Evolutionary conservation across 345 rosid genomes (phyloP), one percentile per base, ranked within the genome.

Genomic region (Excoecaria cochinchinensis): DNA sequence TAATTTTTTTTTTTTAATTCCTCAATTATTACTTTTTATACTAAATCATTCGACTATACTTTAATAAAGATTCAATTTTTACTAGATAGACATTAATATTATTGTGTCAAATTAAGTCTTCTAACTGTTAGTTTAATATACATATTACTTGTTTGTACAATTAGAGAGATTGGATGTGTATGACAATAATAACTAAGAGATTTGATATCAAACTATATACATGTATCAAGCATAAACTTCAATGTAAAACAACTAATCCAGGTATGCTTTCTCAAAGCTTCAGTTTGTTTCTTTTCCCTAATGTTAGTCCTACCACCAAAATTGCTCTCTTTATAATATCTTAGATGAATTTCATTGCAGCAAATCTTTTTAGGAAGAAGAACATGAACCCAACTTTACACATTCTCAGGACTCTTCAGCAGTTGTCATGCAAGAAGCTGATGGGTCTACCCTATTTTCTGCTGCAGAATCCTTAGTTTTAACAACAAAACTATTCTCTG

Each of bases 401-500:
- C 42, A 40, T 15, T 58, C 60, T 69, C 36, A 68, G 19, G 58
- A 46, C 15, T 67, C 70, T 19, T 70, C 79, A 51, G 44, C 22
- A 51, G 73, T n/a, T 48, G 66, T 70, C 46, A 38, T 22, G n/a
- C 52, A 42, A 36, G 72, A 16, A 42, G 36, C n/a, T 46, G 70
- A 66, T 14, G 74, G 56, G 51, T 73, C 74, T 22, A 77, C 31
- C 4, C 12, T 44, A 46, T 65, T 44, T 80, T 25, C 82, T 75
- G 58, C 22, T 11, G 5, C 77, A 65, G 69, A 53, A 69, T 81
- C 84, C 14, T 79, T 83, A 62, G 82, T 78, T 74, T 71, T 69
- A 48, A 76, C 83, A 38, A 66, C 82, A 79, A 78, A 80, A 8
- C 85, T 79, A 64, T 82, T 83, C 15, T 82, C 80, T 51, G 13